A percentile compares a stretch with the other conserved stretches of the same genome.
phyloP scores from a whole-genome alignment of 495 filamentous ascomycete genomes.

The Clavariopsis aquatica region DNA sequence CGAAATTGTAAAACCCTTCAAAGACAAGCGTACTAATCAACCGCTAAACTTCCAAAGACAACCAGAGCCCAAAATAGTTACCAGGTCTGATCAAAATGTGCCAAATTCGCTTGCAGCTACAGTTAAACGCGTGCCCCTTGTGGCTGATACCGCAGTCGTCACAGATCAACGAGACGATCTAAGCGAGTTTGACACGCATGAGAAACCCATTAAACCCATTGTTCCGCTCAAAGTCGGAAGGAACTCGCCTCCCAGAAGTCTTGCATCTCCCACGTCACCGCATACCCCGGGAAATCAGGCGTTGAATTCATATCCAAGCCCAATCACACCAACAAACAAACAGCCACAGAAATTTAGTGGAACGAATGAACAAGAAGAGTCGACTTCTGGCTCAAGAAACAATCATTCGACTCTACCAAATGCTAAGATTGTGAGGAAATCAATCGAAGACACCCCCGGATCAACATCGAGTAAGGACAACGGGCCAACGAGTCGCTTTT shows the following conservation, averaged over 20 bases:
- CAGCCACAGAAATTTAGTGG: not conserved
- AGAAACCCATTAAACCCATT: slow-evolving; percentile 44
- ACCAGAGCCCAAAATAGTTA: slow-evolving; percentile 5
- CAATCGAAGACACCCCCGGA: slow-evolving; percentile 30
- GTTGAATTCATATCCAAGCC: slow-evolving; percentile 32
- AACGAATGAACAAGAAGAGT: not conserved
- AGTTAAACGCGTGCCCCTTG: slow-evolving; percentile 21
- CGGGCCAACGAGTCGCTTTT: slow-evolving; percentile 69
- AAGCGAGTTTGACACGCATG: slow-evolving; percentile 28
- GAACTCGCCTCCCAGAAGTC: slow-evolving; percentile 42
- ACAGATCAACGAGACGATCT: slow-evolving; percentile 23
- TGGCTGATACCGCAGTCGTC: slow-evolving; percentile 33
- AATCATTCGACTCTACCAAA: slow-evolving; percentile 20
- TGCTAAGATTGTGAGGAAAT: slow-evolving; percentile 27
- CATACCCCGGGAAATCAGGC: slow-evolving; percentile 18
- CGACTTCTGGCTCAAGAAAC: not conserved
- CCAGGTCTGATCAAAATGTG: slow-evolving; percentile 1
- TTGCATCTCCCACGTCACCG: slow-evolving; percentile 38
- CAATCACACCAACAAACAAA: slow-evolving; percentile 27
- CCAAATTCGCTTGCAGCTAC: slow-evolving; percentile 25
- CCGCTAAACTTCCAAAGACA: slow-evolving; percentile 23
- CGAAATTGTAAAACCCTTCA: slow-evolving; percentile 47
- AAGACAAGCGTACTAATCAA: slow-evolving; percentile 32
- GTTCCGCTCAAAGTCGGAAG: slow-evolving; percentile 44
- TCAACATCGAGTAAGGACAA: slow-evolving; percentile 27